These are phyloP conservation scores for Priceomyces melissophilus DNA, from an alignment of 805 yeast species.

Conservation along the genomic window DNA sequence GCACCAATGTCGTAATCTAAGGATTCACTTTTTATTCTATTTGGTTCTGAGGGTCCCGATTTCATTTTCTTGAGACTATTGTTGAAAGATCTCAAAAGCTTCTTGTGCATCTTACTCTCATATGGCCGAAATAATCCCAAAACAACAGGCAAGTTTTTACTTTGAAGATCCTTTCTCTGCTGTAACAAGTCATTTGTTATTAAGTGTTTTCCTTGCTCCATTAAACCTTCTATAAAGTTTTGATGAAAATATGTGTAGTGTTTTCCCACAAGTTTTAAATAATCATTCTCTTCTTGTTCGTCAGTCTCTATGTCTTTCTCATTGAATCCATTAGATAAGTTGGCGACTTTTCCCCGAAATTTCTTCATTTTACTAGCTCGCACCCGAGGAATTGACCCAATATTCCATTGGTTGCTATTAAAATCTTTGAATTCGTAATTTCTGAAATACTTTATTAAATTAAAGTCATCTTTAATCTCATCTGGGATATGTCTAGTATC, in stretches of 20 bases:
- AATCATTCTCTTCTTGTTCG: constrained; percentile 9
- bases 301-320: constrained; percentile 5
- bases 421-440: constrained; percentile 29
- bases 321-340: constrained; percentile 4
- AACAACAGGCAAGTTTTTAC: constrained; percentile 21
- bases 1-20: constrained; percentile 21
- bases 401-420: constrained; percentile 26
- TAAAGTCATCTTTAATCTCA: constrained; percentile 6
- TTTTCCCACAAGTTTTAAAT: constrained; percentile 29
- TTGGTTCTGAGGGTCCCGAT: background rate
- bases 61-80: constrained; percentile 10
- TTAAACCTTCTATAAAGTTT: constrained; percentile 20
- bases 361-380: constrained; percentile 25
- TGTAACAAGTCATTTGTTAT: constrained; percentile 6
- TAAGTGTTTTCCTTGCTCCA: background rate
- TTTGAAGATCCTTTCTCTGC: constrained; percentile 25
- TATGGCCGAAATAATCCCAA: constrained; percentile 41
- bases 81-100: constrained; percentile 32
- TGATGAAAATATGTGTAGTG: constrained; percentile 36
- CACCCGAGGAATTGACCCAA: constrained; percentile 47
- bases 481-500: constrained; percentile 21
- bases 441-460: constrained; percentile 5
- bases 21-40: constrained; percentile 8
- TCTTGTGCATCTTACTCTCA: constrained; percentile 35
- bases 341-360: constrained; percentile 15